These are phyloP conservation scores for Colletotrichum sp. DNA, from an alignment of 2,329 filamentous ascomycete species.

Conservation along the genomic window DNA sequence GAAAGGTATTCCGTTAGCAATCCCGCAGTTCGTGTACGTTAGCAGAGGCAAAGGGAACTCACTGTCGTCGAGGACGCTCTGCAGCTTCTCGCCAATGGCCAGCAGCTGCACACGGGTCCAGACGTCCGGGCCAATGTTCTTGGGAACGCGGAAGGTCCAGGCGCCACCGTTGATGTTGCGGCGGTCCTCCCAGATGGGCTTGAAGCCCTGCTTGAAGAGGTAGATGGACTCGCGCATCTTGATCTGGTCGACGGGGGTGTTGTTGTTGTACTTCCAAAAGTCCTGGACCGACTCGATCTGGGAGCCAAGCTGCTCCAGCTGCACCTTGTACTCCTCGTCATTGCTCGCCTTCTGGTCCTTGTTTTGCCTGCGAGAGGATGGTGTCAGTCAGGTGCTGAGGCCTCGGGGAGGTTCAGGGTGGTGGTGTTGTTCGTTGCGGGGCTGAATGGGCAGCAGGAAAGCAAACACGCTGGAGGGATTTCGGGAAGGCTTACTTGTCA, in stretches of 20 bases:
- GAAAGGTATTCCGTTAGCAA: not conserved
- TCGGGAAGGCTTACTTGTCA: conserved; percentile 52
- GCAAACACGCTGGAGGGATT: not conserved
- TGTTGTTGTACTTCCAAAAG: conserved; percentile 85
- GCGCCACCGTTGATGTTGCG: conserved; percentile 85
- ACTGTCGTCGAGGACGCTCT: conserved; percentile 75
- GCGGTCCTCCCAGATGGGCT: conserved; percentile 83
- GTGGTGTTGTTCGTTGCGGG: not conserved
- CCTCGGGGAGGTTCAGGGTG: not conserved
- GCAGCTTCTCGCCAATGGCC: conserved; percentile 82
- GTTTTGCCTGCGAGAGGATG: conserved; percentile 37
- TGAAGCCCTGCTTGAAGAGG: conserved; percentile 79
- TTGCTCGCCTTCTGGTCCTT: conserved; percentile 47
- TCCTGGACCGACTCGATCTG: conserved; percentile 83
- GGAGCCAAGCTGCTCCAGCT: conserved; percentile 66
- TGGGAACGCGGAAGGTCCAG: conserved; percentile 91
- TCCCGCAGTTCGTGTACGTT: not conserved
- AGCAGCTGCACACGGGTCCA: conserved; percentile 85
- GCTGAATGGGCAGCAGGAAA: not conserved
- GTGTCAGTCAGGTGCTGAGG: not conserved
- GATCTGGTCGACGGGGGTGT: conserved; percentile 77
- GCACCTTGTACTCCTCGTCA: conserved; percentile 52
- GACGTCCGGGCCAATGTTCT: conserved; percentile 72
- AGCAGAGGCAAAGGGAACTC: conserved; percentile 28
- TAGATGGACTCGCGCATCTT: conserved; percentile 80